phyloP scores from a whole-genome alignment of 306 rosid species.

The Malus fusca region DNA sequence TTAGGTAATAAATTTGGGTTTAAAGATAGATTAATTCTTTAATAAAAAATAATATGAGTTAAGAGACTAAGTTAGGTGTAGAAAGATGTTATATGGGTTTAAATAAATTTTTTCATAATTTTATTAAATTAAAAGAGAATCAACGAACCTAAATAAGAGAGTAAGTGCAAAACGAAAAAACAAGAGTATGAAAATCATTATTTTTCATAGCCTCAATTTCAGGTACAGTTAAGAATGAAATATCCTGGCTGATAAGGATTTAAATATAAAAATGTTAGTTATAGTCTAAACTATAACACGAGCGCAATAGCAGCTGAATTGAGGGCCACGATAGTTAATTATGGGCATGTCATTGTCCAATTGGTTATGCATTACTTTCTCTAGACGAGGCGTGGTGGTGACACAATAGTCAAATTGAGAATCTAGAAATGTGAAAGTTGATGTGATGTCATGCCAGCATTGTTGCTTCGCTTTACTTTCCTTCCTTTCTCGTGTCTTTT shows the following conservation, averaged over 20 bases:
- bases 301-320: neutral
- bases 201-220: neutral
- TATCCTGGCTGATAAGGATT: no score
- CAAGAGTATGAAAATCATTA: no score
- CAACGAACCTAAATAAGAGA: no score
- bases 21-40: no score
- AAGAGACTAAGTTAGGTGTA: no score
- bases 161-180: no score
- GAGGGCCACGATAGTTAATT: neutral
- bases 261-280: no score
- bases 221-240: neutral
- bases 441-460: neutral
- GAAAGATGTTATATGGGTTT: fast-evolving
- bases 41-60: no score
- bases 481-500: neutral
- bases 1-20: no score
- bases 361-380: neutral
- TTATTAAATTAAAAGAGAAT: no score
- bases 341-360: neutral
- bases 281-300: neutral
- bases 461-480: neutral
- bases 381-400: neutral
- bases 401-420: neutral
- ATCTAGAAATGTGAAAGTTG: neutral
- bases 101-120: no score